Conservation (phyloP, 306 rosid species). For the Rosa lucieae region DNA sequence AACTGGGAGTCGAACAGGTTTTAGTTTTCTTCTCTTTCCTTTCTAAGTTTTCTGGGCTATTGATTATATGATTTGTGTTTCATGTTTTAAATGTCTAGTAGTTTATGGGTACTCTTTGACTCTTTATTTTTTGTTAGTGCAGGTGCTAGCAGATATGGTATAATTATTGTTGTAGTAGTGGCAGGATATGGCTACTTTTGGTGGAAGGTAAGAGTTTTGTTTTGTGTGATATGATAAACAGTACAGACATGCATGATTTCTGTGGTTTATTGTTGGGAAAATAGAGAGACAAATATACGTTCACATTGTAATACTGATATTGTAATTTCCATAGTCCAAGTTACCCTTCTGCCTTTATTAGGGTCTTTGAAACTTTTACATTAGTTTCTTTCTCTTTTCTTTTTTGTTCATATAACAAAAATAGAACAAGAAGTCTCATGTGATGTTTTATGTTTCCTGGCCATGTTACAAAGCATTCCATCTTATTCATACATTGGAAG, state of each 20-base stretch:
- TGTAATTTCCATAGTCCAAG: not conserved
- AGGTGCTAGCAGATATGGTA: slow-evolving; percentile 65
- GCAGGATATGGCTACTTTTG: slow-evolving; percentile 81
- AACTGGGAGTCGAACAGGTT: slow-evolving; percentile 65
- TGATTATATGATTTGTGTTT: not conserved
- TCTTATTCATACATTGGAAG: not conserved
- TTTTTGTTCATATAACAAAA: not conserved
- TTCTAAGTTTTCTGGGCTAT: not conserved
- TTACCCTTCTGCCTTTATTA: not conserved
- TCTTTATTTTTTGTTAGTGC: slow-evolving; percentile 22
- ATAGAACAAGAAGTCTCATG: not conserved
- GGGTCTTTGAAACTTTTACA: not conserved
- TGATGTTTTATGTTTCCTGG: not conserved
- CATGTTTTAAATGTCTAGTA: not conserved
- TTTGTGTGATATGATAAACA: not conserved
- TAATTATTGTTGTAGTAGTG: slow-evolving; percentile 60
- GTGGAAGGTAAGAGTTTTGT: slow-evolving; percentile 80
- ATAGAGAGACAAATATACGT: not conserved
- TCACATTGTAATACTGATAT: not conserved
- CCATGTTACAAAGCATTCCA: not conserved
- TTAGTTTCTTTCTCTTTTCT: not conserved
- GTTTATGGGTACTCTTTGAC: slow-evolving; percentile 25
- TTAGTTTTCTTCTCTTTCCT: slow-evolving; percentile 22
- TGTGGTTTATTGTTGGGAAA: not conserved
- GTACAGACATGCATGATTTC: not conserved